phyloP scores from a whole-genome alignment of 208 protist species.

The Zelonia costaricensis region DNA sequence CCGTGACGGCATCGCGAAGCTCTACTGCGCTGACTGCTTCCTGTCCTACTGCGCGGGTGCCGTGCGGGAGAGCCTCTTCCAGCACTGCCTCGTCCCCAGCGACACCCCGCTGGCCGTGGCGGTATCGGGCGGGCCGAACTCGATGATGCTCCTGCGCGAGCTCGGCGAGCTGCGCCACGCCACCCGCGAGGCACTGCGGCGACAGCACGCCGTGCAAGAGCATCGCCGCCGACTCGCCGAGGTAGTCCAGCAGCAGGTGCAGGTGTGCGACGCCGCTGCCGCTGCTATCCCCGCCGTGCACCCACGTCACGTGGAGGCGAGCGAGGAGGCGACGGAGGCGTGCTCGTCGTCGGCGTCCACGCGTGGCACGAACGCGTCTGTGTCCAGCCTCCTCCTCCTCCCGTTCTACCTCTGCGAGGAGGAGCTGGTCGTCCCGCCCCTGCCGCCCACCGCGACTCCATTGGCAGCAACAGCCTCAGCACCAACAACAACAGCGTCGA shows the following conservation, averaged over 20 bases:
- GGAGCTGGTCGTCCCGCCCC: slow-evolving; percentile 51
- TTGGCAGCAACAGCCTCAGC: background rate
- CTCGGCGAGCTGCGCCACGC: slow-evolving; percentile 49
- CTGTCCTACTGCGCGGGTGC: slow-evolving; percentile 51
- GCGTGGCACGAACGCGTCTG: background rate
- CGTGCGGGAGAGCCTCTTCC: slow-evolving; percentile 57
- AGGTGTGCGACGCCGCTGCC: no score
- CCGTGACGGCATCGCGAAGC: slow-evolving; percentile 61
- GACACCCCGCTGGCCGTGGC: slow-evolving; percentile 68
- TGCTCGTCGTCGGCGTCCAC: background rate
- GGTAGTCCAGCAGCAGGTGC: no score
- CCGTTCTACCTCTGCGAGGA: slow-evolving; percentile 75
- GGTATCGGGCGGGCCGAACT: slow-evolving; percentile 72
- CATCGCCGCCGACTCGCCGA: background rate
- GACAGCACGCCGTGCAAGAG: background rate
- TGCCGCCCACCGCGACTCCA: no score
- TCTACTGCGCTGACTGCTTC: slow-evolving; percentile 82
- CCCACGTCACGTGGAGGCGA: no score
- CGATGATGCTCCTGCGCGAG: slow-evolving; percentile 70
- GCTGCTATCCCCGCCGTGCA: no score
- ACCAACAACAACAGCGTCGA: background rate
- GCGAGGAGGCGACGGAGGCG: background rate
- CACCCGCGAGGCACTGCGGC: background rate
- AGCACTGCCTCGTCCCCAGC: slow-evolving; percentile 55
- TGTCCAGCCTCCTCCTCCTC: slow-evolving; percentile 36